Percentiles rank a stretch among this genome's conserved stretches.
Conservation (phyloP, 148 eudicot species). For the Spergularia bocconei region DNA sequence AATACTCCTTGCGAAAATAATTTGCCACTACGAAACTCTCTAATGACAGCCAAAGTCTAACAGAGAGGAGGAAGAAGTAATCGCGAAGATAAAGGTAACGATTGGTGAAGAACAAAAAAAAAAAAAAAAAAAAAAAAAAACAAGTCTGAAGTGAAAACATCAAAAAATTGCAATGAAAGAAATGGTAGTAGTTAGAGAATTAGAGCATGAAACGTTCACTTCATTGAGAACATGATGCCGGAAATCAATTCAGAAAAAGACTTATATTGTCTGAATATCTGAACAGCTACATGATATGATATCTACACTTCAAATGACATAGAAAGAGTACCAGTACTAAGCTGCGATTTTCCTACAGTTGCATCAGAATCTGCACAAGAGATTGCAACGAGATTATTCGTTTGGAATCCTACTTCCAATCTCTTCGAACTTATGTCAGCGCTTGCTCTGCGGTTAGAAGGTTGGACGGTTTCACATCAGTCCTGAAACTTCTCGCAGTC, state of each 20-base stretch:
- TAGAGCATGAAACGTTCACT: not conserved
- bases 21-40: too few relatives aligned
- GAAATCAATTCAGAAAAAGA: conserved; percentile 5
- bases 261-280: not conserved
- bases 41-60: too few relatives aligned
- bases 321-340: conserved; percentile 1
- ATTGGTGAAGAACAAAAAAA: too few relatives aligned
- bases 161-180: too few relatives aligned
- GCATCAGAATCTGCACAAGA: conserved; percentile 25
- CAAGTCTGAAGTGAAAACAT: too few relatives aligned
- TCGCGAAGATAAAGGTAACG: too few relatives aligned
- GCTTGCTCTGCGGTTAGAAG: conserved; percentile 8
- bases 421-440: conserved; percentile 21
- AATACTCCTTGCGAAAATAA: too few relatives aligned
- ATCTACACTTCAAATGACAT: conserved; percentile 1
- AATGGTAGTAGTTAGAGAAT: too few relatives aligned
- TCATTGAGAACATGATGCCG: conserved; percentile 10
- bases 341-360: conserved; percentile 3
- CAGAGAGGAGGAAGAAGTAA: too few relatives aligned
- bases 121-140: too few relatives aligned
- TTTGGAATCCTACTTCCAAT: not conserved
- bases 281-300: not conserved
- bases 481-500: conserved; percentile 49
- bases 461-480: conserved; percentile 9
- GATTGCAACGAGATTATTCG: conserved; percentile 8